Evolutionary conservation across 106 monocot species (phyloP), one percentile per base, ranked within the genome.

Genomic region (Dactylorhiza incarnata): DNA sequence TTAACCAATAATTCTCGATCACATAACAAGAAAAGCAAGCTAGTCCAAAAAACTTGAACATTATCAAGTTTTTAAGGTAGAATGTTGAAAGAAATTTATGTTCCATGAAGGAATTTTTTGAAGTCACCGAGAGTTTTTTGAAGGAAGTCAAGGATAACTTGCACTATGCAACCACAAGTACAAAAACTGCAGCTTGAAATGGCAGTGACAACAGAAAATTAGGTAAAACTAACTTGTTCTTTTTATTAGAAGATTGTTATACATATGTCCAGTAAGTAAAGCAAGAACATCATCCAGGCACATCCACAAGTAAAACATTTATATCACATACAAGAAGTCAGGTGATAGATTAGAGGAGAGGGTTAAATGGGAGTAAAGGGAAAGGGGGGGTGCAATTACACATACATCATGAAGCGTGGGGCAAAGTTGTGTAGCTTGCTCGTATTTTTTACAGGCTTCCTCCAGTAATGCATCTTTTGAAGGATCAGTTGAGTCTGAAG

Each of bases 371-470:
- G 20, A 44, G 4, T 10, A 47, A 49, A 7, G 0, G 2, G 46
- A 48, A 45, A 19, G 10, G 12, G 43, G 26, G 19, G 10, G 12
- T 22, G 47, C 13, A 63, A 77, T 52, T 15, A 12, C 3, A n/a
- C 82, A 73, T 87, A 97, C 96, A 86, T 97, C 96, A 80, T 93
- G 89, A 83, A 97, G 93, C 6, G 93, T 89, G 68, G 96, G 93
- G 71, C 87, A 93, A 81, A 97, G 93, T 78, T 80, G 79, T 71
- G 93, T 97, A 80, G 96, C 96, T 81, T 97, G 89, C 55, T 87
- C 90, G 84, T 97, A 97, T 68, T 97, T 97, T 84, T 87, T 97
- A 84, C 96, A 97, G 72, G 96, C 96, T 71, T 93, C 96, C 70
- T 97, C 96, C 70, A 97, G 96, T 52, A 97, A 87, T 25, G 89